Evolutionary conservation across 306 rosid species (phyloP).

Genomic region (Prunus mira): DNA sequence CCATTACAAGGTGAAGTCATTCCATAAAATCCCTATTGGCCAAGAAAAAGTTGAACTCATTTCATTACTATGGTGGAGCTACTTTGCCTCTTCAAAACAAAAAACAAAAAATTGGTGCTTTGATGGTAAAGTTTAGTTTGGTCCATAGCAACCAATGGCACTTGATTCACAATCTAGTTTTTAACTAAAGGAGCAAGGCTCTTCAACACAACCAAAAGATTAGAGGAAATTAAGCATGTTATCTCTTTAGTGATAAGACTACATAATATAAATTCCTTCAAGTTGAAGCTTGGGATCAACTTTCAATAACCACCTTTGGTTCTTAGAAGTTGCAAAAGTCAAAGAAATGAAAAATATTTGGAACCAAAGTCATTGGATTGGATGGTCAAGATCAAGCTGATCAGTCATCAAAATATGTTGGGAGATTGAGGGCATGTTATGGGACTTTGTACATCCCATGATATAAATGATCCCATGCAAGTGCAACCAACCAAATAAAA

Average conservation of each 20-base stretch:
- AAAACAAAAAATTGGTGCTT: not conserved
- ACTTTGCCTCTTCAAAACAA: not conserved
- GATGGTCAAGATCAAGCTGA: not conserved
- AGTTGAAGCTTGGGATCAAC: not conserved
- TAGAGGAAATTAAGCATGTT: not conserved
- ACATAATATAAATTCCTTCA: no score
- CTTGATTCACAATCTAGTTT: not conserved
- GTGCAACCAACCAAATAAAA: not conserved
- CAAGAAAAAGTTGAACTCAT: not conserved
- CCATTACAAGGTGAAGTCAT: not conserved
- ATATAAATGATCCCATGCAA: not conserved
- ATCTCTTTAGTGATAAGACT: not conserved
- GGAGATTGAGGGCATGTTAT: not conserved
- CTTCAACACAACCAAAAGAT: not conserved
- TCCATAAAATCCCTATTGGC: not conserved
- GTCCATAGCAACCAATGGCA: not conserved
- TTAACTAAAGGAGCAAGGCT: not conserved
- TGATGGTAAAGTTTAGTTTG: not conserved
- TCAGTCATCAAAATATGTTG: not conserved
- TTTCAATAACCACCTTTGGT: not conserved
- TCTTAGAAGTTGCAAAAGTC: not conserved
- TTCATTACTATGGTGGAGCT: not conserved
- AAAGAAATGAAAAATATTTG: not conserved
- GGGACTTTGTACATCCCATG: not conserved
- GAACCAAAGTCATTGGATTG: not conserved